Evolutionary conservation across 768 basidiomycete species (phyloP).

Genomic region (Suillus tomentosus): DNA sequence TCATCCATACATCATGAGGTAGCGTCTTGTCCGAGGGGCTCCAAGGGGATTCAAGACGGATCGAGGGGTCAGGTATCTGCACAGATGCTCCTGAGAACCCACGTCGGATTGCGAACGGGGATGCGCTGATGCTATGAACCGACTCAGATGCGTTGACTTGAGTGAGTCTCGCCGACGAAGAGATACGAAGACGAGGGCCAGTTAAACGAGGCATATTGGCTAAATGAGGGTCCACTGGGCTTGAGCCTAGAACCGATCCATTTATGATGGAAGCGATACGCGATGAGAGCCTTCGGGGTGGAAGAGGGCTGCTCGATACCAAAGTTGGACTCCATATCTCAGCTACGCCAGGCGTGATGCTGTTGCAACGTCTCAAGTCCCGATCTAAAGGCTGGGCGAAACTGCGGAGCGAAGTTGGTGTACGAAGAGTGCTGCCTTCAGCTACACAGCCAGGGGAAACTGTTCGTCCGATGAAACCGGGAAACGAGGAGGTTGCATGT

Average conservation of each 20-base stretch:
- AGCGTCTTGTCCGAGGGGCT: constrained; percentile 23
- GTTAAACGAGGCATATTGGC: not conserved
- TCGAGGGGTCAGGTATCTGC: not conserved
- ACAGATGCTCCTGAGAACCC: constrained; percentile 15
- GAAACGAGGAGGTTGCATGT: not conserved
- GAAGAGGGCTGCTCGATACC: not conserved
- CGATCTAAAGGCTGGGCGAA: not conserved
- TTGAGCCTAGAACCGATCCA: not conserved
- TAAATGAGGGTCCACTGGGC: not conserved
- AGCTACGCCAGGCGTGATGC: not conserved
- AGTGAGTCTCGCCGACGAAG: not conserved
- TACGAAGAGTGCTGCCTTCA: not conserved
- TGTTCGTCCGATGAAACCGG: not conserved
- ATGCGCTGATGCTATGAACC: not conserved
- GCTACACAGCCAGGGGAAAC: not conserved
- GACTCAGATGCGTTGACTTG: constrained; percentile 1
- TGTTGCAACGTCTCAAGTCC: not conserved
- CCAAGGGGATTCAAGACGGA: constrained; percentile 33
- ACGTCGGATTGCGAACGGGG: constrained; percentile 12
- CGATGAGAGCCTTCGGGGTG: not conserved
- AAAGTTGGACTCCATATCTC: not conserved
- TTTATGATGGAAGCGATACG: not conserved
- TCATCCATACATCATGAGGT: constrained; percentile 25
- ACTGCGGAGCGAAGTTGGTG: not conserved
- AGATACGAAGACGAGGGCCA: constrained; percentile 1